Evolutionary conservation across 352 stramenopile genomes (phyloP).

Genomic region (Phytophthora pistaciae): DNA sequence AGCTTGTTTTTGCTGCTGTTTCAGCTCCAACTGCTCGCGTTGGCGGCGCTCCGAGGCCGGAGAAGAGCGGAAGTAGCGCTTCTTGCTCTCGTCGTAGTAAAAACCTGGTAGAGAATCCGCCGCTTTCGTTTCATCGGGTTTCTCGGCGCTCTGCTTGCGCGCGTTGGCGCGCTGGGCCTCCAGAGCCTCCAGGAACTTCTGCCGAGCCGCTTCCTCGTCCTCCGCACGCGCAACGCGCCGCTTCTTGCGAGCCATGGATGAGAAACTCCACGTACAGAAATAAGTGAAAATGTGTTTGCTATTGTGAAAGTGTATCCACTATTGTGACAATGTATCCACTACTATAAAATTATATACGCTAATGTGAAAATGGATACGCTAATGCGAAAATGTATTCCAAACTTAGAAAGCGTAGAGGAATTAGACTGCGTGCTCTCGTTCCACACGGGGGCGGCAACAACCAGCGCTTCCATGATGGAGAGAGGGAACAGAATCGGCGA

Average conservation of each 20-base stretch:
- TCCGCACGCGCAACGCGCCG: conserved; percentile 24
- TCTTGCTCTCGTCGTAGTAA: conserved; percentile 63
- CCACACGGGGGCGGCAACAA: conserved; percentile 36
- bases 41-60: conserved; percentile 16
- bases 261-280: background rate
- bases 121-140: conserved; percentile 1
- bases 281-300: background rate
- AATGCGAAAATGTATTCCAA: conserved; percentile 8
- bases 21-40: conserved; percentile 31
- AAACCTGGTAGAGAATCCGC: conserved; percentile 52
- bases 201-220: conserved; percentile 38
- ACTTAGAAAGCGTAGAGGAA: conserved; percentile 22
- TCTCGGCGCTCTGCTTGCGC: conserved; percentile 24
- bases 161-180: conserved; percentile 61
- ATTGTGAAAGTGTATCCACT: background rate
- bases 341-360: background rate
- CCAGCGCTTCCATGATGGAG: conserved; percentile 30
- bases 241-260: conserved; percentile 32
- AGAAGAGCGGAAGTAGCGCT: conserved; percentile 60
- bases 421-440: conserved; percentile 18
- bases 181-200: conserved; percentile 66
- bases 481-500: conserved; percentile 30
- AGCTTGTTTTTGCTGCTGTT: conserved; percentile 29
- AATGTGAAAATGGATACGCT: background rate
- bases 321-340: background rate